Evolutionary conservation across 1,284 basidiomycete species (phyloP), one percentile per base, ranked within the genome.

Genomic region (Ustilago curta): DNA sequence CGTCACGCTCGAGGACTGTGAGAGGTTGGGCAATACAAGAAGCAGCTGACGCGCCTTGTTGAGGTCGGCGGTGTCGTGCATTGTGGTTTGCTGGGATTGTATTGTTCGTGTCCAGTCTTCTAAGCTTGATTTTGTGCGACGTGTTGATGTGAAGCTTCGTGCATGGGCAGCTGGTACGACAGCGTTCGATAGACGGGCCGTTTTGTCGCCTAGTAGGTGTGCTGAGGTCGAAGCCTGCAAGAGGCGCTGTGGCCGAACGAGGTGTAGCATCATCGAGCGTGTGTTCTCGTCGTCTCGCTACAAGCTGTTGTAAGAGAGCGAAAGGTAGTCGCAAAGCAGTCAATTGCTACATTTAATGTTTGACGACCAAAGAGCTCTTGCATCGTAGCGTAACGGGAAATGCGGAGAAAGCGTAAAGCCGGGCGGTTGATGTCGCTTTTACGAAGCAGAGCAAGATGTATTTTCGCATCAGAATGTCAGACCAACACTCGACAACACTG

Each of bases 21-120:
- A 25, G 6, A 68, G 50, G 11, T 70, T 54, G 27, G 71, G 71
- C 5, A 74, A 47, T 4, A 69, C 62, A 8, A 74, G 71, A 19
- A 68, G 44, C 2, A 74, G 52, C 37, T 74, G 71, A 9, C 71
- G 59, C 6, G 66, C 62, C n/a, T 70, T 69, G 62, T 74, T 74
- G 32, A 74, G 59, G 27, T 74, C 71, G 0, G 71, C 62, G 3
- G 59, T 59, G 40, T 74, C 71, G 27, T 62, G 56, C 71, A 69
- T 58, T n/a, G 51, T 66, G 7, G 8, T 62, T 1, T 29, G 44
- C n/a, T 59, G 59, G 1, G 62, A 6, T 11, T 70, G 54, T 6
- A 70, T 44, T 3, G 43, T 43, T 1, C 51, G 53, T 7, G 55
- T 59, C 71, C 71, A 74, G 18, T 62, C 52, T 6, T 74, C 56